Base-by-base conservation (phyloP, 2,329 filamentous ascomycete species). In the Cercospora berteroae region DNA sequence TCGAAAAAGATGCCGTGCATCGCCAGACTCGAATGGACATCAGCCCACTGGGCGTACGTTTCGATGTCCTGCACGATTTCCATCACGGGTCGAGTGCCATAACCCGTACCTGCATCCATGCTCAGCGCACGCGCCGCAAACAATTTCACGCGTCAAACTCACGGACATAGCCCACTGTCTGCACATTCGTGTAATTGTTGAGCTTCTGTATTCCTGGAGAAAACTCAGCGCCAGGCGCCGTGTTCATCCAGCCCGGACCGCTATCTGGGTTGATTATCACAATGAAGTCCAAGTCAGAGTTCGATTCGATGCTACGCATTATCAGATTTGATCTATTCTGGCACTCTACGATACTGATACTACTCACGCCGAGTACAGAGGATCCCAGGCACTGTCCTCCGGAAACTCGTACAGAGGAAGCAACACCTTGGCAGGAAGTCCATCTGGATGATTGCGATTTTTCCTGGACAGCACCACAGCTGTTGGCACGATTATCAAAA, bases 1-100 rank as follows among this genome's bases (percentile, higher is more conserved):
- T 75, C 74, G 60, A 75, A 65, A 64, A 75, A 75, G n/a, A 75
- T 74, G 64, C 73, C 74, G n/a, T 72, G 69, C 50, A 74, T 58
- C 8, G 59, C 65, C 25, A 71, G 66, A 61, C 72, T 71, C 31
- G 71, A 67, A n/a, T 67, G 56, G 20, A 61, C 64, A 25, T 65
- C 60, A 5, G 66, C 56, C 74, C 75, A 76, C 25, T 61, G 60
- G 12, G 69, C 67, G 61, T 75, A 76, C 36, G 70, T 64, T 36
- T 52, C 27, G 20, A 77, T 69, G 12, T 77, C 72, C 3, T 66
- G 55, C 27, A 66, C 58, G 2, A 75, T 69, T 8, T 67, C 63
- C 10, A 55, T 31, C 7, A 67, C 31, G 16, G 64, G 57, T 57
- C 73, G 67, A 9, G 63, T 68, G 50, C 70, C 73, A 50, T 72